Conservation (phyloP, 2,329 filamentous ascomycete species). For the Pseudogymnoascus sp. region DNA sequence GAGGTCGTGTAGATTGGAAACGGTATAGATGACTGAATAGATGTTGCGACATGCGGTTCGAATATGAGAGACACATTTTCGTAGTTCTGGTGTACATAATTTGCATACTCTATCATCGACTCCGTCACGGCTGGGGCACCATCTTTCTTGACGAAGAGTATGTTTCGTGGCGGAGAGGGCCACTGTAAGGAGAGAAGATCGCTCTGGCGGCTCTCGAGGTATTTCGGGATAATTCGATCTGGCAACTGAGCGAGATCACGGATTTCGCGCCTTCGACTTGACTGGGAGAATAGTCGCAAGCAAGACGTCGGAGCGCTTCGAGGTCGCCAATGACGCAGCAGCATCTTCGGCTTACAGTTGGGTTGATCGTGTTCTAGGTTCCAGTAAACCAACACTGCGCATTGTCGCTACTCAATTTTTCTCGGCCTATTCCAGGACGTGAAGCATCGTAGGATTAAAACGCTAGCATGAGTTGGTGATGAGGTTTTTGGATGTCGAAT, state of each 20-base stretch:
- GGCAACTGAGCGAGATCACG: slow-evolving; percentile 43
- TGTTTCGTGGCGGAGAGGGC: slow-evolving; percentile 59
- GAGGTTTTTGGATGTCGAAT: neutral
- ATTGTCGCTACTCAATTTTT: neutral
- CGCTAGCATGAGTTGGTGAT: neutral
- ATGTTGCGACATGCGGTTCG: slow-evolving; percentile 64
- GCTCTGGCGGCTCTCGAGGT: slow-evolving; percentile 51
- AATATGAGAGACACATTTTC: slow-evolving; percentile 74
- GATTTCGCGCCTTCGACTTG: slow-evolving; percentile 36
- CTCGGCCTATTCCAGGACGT: neutral
- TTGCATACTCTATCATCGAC: slow-evolving; percentile 31
- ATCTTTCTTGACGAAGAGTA: slow-evolving; percentile 62
- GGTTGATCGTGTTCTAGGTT: neutral
- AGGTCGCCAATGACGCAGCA: slow-evolving; percentile 1
- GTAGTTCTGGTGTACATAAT: slow-evolving; percentile 63
- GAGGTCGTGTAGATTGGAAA: slow-evolving; percentile 62
- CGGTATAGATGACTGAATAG: slow-evolving; percentile 60
- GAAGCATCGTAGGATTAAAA: neutral
- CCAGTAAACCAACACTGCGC: neutral
- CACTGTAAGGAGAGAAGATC: slow-evolving; percentile 59
- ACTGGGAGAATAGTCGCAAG: neutral
- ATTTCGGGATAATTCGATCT: slow-evolving; percentile 51
- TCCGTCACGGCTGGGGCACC: slow-evolving; percentile 35
- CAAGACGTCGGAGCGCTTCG: neutral
- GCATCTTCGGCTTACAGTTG: neutral